Evolutionary conservation across 2,329 filamentous ascomycete species (phyloP), one percentile per base, ranked within the genome.

Genomic region (Ceratocystis harringtonii): DNA sequence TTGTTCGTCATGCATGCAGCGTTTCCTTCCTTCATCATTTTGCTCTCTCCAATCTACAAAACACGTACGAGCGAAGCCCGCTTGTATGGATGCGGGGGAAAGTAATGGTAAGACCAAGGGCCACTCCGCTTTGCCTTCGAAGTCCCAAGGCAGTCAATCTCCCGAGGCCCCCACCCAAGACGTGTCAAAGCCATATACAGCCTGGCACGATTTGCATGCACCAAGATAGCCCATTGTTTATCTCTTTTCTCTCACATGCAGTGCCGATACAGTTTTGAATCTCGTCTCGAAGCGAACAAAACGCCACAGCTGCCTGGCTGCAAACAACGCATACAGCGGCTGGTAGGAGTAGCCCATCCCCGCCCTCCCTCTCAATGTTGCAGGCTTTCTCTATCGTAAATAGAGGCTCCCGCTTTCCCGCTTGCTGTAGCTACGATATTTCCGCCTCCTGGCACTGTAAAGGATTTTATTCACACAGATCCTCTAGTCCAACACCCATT

Each of bases 201-300:
- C 5, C 55, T 30, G 55, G 55, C 55, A 19, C 36, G 28, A 36
- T 58, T 28, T 58, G 28, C 55, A 58, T 58, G 55, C 55, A 19
- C 25, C 28, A 17, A 58, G 55, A 58, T 36, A 19, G 55, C 30
- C 12, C 28, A 10, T 19, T 36, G 55, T 36, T 58, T 36, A 58
- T 58, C 55, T n/a, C 25, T 58, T 58, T 30, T 30, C 32, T 58
- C 55, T 25, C 25, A n/a, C 28, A 58, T 58, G 55, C 55, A 58
- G 55, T n/a, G 6, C 28, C 15, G 17, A n/a, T 52, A 19, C 28
- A 58, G 25, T 30, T 41, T 58, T 58, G 55, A 36, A 58, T 58
- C 55, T 58, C 55, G 55, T 58, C 55, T 58, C 55, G 28, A 58
- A 58, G 55, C 28, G 28, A 58, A 19, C 17, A n/a, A 58, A 58